Percentiles rank a stretch among this genome's conserved stretches.
phyloP scores from a whole-genome alignment of 1,284 basidiomycete genomes.

The Bjerkandera adusta region DNA sequence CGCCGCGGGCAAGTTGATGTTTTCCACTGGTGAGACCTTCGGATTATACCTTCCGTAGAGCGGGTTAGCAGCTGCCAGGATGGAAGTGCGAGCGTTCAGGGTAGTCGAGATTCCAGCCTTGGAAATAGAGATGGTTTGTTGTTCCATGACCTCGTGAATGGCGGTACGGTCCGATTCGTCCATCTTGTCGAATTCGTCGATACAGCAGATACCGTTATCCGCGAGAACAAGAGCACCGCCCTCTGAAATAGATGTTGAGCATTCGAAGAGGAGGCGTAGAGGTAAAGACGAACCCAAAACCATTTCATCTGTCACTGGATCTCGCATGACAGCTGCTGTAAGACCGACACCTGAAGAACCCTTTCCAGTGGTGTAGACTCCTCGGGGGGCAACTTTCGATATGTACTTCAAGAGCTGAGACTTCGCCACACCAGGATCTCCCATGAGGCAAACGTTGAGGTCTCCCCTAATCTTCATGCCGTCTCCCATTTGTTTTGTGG shows the following conservation, averaged over 20 bases:
- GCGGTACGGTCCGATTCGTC: constrained; percentile 97
- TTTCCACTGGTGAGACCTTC: constrained; percentile 96
- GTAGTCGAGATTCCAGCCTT: constrained; percentile 99
- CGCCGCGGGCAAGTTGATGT: constrained; percentile 98
- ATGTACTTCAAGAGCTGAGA: constrained; percentile 98
- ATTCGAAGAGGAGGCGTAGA: not conserved
- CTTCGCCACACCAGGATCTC: constrained; percentile 99
- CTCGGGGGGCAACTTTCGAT: constrained; percentile 95
- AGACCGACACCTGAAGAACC: constrained; percentile 98
- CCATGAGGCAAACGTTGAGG: constrained; percentile 98
- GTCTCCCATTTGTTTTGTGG: constrained; percentile 92
- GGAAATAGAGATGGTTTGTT: constrained; percentile 99
- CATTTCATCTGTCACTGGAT: constrained; percentile 99
- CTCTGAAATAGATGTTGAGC: constrained; percentile 54
- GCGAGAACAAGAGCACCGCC: constrained; percentile 97
- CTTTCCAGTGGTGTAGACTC: constrained; percentile 97
- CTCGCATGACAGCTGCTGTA: constrained; percentile 98
- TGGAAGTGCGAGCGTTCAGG: constrained; percentile 96
- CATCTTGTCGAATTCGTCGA: constrained; percentile 99
- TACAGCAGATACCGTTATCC: constrained; percentile 99
- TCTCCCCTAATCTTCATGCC: constrained; percentile 99
- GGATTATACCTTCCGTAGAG: constrained; percentile 98
- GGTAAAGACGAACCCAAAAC: constrained; percentile 85
- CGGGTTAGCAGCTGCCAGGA: constrained; percentile 97
- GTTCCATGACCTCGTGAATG: constrained; percentile 99